Conservation (phyloP, 2,329 filamentous ascomycete genomes). For the Fusarium udum region DNA sequence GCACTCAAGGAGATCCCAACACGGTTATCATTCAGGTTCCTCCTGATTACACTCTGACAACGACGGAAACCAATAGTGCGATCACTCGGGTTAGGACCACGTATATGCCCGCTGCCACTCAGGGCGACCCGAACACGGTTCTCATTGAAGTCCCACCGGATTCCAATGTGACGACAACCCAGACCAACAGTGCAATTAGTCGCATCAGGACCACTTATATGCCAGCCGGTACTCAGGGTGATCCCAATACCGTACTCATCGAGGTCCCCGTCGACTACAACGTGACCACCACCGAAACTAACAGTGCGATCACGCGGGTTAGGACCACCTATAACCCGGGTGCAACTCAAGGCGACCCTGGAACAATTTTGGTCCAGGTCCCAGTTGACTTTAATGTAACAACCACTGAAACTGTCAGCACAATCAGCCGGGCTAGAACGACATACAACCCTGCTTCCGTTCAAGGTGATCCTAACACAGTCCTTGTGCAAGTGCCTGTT, state of each 20-base stretch:
- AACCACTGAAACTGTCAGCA: neutral
- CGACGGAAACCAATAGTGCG: neutral
- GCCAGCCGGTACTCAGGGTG: constrained; percentile 4
- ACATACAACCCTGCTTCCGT: neutral
- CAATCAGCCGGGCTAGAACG: neutral
- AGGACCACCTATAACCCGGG: constrained; percentile 6
- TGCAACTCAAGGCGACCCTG: neutral
- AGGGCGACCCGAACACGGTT: constrained; percentile 10
- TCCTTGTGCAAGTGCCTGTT: constrained; percentile 6
- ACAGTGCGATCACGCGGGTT: neutral
- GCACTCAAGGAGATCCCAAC: constrained; percentile 4
- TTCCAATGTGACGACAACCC: constrained; percentile 4
- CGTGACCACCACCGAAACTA: neutral
- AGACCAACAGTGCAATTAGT: neutral
- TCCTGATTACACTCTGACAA: constrained; percentile 2
- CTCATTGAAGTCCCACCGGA: neutral
- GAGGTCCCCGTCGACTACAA: constrained; percentile 7
- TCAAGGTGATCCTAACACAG: constrained; percentile 13
- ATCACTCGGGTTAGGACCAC: constrained; percentile 8
- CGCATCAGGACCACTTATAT: neutral
- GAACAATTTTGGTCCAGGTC: neutral
- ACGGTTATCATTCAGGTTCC: constrained; percentile 16
- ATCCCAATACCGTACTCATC: constrained; percentile 10
- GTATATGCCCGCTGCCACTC: neutral
- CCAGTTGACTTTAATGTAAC: neutral